Conservation (phyloP, 116 monocot species). For the Phalaenopsis hybrid region DNA sequence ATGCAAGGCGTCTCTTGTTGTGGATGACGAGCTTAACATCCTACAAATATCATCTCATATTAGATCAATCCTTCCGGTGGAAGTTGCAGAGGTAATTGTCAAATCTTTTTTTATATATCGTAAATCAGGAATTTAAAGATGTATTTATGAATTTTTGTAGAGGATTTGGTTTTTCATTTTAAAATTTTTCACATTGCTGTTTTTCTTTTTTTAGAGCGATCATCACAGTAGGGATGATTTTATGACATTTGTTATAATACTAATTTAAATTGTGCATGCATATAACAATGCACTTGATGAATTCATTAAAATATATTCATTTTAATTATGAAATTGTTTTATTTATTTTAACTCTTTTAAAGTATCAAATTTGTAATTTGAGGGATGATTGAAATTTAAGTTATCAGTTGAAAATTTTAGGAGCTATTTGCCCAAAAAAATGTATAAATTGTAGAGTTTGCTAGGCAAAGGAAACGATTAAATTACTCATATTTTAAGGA, state of each 20-base stretch:
- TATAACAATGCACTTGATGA: too few species aligned
- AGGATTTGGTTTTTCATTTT: background rate
- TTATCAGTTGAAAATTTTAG: background rate
- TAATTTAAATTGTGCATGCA: background rate
- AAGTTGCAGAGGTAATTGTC: conserved; percentile 51
- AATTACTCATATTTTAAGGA: too few species aligned
- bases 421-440: background rate
- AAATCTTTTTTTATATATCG: background rate
- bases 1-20: conserved; percentile 89
- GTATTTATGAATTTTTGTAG: background rate
- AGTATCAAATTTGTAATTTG: background rate
- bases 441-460: background rate
- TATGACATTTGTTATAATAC: background rate
- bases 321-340: too few species aligned
- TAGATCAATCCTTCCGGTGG: conserved; percentile 56
- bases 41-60: conserved; percentile 94
- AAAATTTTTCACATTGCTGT: background rate
- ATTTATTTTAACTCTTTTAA: background rate
- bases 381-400: background rate
- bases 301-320: too few species aligned
- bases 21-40: conserved; percentile 97
- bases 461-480: background rate
- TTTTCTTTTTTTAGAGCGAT: background rate
- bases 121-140: background rate
- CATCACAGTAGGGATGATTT: background rate